Percentiles rank a stretch among this genome's conserved stretches.
These are phyloP conservation scores for Ampelomyces quisqualis DNA, from an alignment of 2,329 filamentous ascomycete species.

Conservation along the genomic window DNA sequence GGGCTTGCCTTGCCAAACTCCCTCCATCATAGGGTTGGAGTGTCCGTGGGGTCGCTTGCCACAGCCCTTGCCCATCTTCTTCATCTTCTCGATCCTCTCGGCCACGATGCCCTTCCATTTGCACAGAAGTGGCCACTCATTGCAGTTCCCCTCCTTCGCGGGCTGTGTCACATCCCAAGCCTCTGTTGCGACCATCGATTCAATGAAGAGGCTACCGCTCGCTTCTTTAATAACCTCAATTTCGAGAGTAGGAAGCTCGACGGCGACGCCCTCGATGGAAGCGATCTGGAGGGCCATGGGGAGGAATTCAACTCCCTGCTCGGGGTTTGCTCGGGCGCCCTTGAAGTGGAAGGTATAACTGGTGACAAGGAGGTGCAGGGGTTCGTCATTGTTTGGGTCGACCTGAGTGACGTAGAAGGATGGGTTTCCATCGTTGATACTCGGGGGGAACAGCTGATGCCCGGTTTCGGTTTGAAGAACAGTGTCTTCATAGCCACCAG, in stretches of 20 bases:
- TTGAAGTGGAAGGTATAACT: slow-evolving; percentile 41
- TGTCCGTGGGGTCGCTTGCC: slow-evolving; percentile 32
- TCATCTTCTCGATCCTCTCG: slow-evolving; percentile 40
- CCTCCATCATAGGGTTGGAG: slow-evolving; percentile 36
- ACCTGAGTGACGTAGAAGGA: slow-evolving; percentile 40
- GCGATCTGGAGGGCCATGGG: slow-evolving; percentile 43
- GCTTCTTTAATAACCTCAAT: slow-evolving; percentile 43
- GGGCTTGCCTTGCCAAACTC: slow-evolving; percentile 33
- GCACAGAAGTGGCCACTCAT: slow-evolving; percentile 45
- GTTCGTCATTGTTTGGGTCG: slow-evolving; percentile 26
- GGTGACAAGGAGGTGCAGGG: slow-evolving; percentile 38
- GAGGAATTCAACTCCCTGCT: slow-evolving; percentile 42
- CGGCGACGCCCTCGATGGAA: slow-evolving; percentile 34
- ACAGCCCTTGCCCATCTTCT: slow-evolving; percentile 39
- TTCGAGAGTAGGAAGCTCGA: slow-evolving; percentile 37
- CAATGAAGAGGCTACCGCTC: slow-evolving; percentile 42
- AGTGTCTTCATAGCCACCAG: slow-evolving; percentile 33
- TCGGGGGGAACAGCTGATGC: slow-evolving; percentile 43
- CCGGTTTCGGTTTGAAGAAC: slow-evolving; percentile 36
- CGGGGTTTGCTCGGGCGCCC: slow-evolving; percentile 37
- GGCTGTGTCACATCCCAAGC: slow-evolving; percentile 18
- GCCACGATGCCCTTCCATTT: slow-evolving; percentile 45
- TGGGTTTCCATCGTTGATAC: slow-evolving; percentile 30
- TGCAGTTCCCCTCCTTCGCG: slow-evolving; percentile 35
- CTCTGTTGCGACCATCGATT: slow-evolving; percentile 36